Conservation (phyloP, 176 grass and related monocot species). For the Areca catechu region DNA sequence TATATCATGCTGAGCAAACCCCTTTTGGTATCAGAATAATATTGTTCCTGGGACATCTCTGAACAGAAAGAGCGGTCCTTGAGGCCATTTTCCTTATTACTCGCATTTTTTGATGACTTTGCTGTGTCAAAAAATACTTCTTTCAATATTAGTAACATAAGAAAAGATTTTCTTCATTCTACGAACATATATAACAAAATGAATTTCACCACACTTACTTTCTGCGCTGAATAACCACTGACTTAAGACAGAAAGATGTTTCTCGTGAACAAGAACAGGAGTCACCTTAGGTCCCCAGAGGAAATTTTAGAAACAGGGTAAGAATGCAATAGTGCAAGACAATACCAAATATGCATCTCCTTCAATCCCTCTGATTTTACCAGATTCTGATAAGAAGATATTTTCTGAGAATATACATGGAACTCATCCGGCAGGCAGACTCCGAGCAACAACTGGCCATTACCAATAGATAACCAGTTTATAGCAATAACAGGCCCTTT, state of each 20-base stretch:
- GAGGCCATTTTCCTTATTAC: constrained; percentile 14
- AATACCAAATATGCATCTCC: constrained; percentile 58
- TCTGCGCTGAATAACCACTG: constrained; percentile 44
- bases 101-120: constrained; percentile 29
- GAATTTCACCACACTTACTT: constrained; percentile 3
- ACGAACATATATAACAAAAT: constrained; percentile 21
- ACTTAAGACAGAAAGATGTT: constrained; percentile 72
- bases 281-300: constrained; percentile 78
- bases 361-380: constrained; percentile 35
- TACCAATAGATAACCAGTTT: constrained; percentile 67
- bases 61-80: too few species aligned
- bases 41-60: constrained; percentile 10
- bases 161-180: constrained; percentile 22
- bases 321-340: constrained; percentile 57
- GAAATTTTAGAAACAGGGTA: constrained; percentile 56
- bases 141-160: constrained; percentile 30
- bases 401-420: constrained; percentile 63
- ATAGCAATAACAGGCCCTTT: constrained; percentile 56
- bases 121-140: constrained; percentile 27
- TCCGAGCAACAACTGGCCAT: constrained; percentile 70
- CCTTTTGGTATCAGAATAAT: constrained; percentile 21
- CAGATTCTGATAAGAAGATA: constrained; percentile 38
- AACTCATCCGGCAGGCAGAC: constrained; percentile 64
- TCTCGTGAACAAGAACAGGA: constrained; percentile 67
- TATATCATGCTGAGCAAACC: constrained; percentile 48